phyloP scores from a whole-genome alignment of 495 filamentous ascomycete species.

The Acidomyces sp. region DNA sequence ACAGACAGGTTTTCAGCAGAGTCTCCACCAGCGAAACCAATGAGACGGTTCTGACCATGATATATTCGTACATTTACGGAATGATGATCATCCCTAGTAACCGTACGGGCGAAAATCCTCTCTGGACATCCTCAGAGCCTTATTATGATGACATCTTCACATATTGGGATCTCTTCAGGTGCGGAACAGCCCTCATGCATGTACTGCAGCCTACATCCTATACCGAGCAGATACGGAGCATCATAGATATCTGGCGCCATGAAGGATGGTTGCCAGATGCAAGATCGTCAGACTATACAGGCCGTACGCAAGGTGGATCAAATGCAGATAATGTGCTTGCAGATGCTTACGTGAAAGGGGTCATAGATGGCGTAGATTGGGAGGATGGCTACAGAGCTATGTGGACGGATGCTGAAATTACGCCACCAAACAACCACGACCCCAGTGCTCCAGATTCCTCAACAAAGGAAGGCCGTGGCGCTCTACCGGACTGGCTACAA shows the following conservation, averaged over 20 bases:
- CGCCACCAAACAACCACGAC: constrained; percentile 48
- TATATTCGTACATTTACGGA: constrained; percentile 55
- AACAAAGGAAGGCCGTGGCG: constrained; percentile 58
- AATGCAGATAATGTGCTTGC: constrained; percentile 64
- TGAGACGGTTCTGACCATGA: constrained; percentile 39
- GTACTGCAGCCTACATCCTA: constrained; percentile 50
- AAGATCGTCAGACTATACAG: constrained; percentile 51
- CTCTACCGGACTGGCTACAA: constrained; percentile 53
- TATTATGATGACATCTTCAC: constrained; percentile 37
- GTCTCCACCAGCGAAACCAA: constrained; percentile 47
- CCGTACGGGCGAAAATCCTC: constrained; percentile 57
- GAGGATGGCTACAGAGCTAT: constrained; percentile 55
- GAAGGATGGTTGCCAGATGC: constrained; percentile 43
- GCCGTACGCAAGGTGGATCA: constrained; percentile 56
- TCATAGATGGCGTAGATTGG: constrained; percentile 54
- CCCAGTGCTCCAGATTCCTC: constrained; percentile 45
- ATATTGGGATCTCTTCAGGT: constrained; percentile 50
- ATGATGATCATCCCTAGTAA: constrained; percentile 62
- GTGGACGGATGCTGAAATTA: constrained; percentile 54
- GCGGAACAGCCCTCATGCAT: constrained; percentile 49
- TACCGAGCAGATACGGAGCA: constrained; percentile 51
- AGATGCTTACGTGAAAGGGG: constrained; percentile 62
- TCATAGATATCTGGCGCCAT: constrained; percentile 58
- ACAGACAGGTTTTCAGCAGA: constrained; percentile 47
- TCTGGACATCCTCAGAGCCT: constrained; percentile 52